Evolutionary conservation across 2,329 filamentous ascomycete genomes (phyloP), one percentile per base, ranked within the genome.

Genomic region (Rhytidhysteron rufulum): DNA sequence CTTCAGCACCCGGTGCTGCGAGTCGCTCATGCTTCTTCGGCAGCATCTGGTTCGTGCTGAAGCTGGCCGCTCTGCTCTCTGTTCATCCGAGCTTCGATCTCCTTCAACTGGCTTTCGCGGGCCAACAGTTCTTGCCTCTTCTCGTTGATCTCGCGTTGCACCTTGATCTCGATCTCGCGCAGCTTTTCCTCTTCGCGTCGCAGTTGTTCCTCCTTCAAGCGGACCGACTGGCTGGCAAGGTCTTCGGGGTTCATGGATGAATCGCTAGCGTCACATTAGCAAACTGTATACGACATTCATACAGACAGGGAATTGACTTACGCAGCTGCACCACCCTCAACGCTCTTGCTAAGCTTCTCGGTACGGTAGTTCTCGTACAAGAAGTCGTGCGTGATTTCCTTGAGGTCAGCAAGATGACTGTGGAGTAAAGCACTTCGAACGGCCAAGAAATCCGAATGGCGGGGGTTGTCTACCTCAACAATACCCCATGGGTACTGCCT

Each of bases 311-410:
- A 17, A 7, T n/a, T 35, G 45, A 88, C 89, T 57, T 86, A 95
- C 89, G 82, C 82, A 80, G 82, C 80, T 71, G 82, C 79, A 72
- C 87, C 86, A 68, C 88, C 88, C 65, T 96, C 90, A 57, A 98
- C 93, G 67, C 89, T 96, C 88, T 97, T 98, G 77, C 88, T 95
- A 60, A 98, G 86, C 78, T 97, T 97, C 86, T 98, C 93, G 63
- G 93, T 98, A 88, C 93, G 89, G 80, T 98, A 98, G 75, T 98
- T 98, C 70, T 98, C 93, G 74, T 98, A 98, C 51, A 98, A 77
- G 84, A 98, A 98, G 71, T 98, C 93, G 71, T 98, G 93, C 38
- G 93, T 98, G 65, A 98, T 98, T 71, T 98, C 93, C 83, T 98
- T 98, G 61, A 98, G 75, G 69, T 98, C 93, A 47, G 93, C 93